Percentiles rank a stretch among this genome's conserved stretches.
Conservation (phyloP, 2,329 filamentous ascomycete genomes). For the Chaetomium sp. region DNA sequence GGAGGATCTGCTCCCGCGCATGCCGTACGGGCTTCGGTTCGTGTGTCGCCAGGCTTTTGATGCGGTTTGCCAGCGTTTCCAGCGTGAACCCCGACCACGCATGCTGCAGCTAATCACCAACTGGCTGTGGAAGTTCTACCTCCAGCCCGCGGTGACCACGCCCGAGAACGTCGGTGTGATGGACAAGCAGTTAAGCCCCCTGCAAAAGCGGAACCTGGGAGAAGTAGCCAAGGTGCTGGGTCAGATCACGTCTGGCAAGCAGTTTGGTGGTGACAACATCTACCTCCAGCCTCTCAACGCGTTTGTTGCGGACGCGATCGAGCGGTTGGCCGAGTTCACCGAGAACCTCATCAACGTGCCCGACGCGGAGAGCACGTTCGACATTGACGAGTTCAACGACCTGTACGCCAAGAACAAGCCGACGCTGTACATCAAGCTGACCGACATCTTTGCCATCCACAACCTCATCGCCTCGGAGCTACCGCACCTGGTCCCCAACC, state of each 20-base stretch:
- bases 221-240: conserved; percentile 89
- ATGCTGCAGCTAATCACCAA: conserved; percentile 78
- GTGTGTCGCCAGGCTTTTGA: conserved; percentile 82
- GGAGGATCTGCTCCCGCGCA: conserved; percentile 76
- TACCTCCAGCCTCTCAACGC: conserved; percentile 93
- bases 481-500: conserved; percentile 64
- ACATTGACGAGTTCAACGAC: conserved; percentile 98
- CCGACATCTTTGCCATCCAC: conserved; percentile 94
- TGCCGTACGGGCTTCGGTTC: conserved; percentile 90
- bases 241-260: conserved; percentile 79
- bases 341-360: conserved; percentile 73
- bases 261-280: conserved; percentile 91
- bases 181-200: conserved; percentile 78
- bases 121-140: conserved; percentile 92
- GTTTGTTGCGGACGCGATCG: conserved; percentile 79
- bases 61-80: conserved; percentile 68
- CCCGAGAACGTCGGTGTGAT: conserved; percentile 92
- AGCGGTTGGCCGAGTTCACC: conserved; percentile 70
- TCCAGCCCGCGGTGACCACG: conserved; percentile 80
- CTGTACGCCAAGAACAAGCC: conserved; percentile 94
- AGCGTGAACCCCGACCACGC: conserved; percentile 67
- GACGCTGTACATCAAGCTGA: conserved; percentile 98
- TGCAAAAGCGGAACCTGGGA: conserved; percentile 85
- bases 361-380: conserved; percentile 84
- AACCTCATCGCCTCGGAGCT: conserved; percentile 78